Evolutionary conservation across 495 filamentous ascomycete genomes (phyloP), one percentile per base, ranked within the genome.

Genomic region (Monascus purpureus): DNA sequence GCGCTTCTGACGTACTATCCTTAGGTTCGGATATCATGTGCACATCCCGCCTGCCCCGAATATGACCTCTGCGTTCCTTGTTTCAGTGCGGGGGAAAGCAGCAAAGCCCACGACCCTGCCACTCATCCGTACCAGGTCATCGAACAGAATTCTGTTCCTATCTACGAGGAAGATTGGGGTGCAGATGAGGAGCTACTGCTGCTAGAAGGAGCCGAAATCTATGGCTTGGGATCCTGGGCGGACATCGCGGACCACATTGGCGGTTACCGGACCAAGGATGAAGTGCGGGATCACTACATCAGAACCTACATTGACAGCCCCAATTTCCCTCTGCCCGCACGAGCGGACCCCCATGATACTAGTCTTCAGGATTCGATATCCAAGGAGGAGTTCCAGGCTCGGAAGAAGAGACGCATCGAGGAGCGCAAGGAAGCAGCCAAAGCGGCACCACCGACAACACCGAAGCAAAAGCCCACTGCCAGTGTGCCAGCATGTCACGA

Each of bases 221-320:
- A 99, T 50, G 90, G 90, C 0, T 62, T 99, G 28, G 90, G 90
- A 5, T 94, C 86, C 4, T 99, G 90, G 90, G 84, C 85, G 13
- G 90, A 99, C 47, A 87, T 99, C 32, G 87, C 90, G 20, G 87
- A 99, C 46, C 90, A 99, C 50, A 95, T 99, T 36, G 90, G 90
- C 11, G 90, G 90, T 12, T 95, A 80, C 43, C 77, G 90, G 27
- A 75, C 72, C 36, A 99, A 93, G 51, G 88, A 95, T 39, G 90
- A 99, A 49, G 92, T 96, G 13, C 68, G 82, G 18, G 77, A 93
- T 35, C 90, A 99, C 43, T 99, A 96, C 45, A 68, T 85, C 40
- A 69, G 82, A 33, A 86, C 82, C 11, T 99, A 90, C 39, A 61
- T 99, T 34, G 63, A 93, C 20, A 87, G 80, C 25, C 57, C 70